These are phyloP conservation scores for Omphalotus olearius DNA, from an alignment of 1,284 basidiomycete genomes.

Conservation along the genomic window DNA sequence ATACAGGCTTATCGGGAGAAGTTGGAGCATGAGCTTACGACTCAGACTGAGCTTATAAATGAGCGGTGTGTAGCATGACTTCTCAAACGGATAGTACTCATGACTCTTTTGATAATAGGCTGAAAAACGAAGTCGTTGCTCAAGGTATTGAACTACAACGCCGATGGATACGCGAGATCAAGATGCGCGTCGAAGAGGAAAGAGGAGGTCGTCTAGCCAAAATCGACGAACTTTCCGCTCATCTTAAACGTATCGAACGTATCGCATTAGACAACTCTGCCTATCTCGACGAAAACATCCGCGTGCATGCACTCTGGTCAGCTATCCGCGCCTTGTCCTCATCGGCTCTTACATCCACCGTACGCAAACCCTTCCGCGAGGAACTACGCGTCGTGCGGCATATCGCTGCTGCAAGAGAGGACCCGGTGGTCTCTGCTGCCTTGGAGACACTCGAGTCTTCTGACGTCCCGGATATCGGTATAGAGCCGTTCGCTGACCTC, in stretches of 20 bases:
- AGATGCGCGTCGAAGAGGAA: conserved; percentile 94
- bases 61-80: conserved; percentile 60
- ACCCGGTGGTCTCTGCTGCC: conserved; percentile 61
- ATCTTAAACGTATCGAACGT: conserved; percentile 88
- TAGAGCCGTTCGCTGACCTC: conserved; percentile 88
- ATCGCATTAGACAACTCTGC: conserved; percentile 88
- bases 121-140: conserved; percentile 93
- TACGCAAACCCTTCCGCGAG: conserved; percentile 81
- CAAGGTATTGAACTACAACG: conserved; percentile 98
- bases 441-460: conserved; percentile 73
- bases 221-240: conserved; percentile 88
- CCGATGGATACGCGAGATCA: conserved; percentile 95
- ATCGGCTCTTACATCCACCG: conserved; percentile 52
- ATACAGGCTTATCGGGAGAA: conserved; percentile 82
- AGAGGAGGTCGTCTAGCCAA: conserved; percentile 94
- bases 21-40: conserved; percentile 82
- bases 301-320: conserved; percentile 80
- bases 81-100: conserved; percentile 2
- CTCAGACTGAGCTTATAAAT: conserved; percentile 92
- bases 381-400: conserved; percentile 83
- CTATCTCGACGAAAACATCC: conserved; percentile 87
- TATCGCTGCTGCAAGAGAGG: conserved; percentile 67
- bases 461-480: conserved; percentile 78
- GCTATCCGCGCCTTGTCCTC: conserved; percentile 63
- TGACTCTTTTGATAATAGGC: conserved; percentile 37